phyloP scores from a whole-genome alignment of 202 grass and related monocot species.

The Thinopyrum obtusiflorum region DNA sequence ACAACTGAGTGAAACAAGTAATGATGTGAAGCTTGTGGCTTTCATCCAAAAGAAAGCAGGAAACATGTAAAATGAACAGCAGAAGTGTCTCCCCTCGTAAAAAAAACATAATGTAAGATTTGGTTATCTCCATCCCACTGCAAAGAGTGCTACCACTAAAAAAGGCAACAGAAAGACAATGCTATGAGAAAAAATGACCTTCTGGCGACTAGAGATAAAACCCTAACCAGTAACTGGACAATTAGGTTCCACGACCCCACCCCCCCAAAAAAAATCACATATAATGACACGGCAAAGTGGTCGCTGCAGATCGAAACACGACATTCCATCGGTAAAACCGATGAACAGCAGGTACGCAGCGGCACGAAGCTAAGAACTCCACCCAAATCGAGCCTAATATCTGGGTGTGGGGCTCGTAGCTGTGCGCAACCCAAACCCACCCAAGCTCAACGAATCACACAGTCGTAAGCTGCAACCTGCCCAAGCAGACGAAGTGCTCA shows the following conservation, averaged over 20 bases:
- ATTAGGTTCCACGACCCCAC: background rate
- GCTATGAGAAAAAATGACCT: background rate
- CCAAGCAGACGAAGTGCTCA: background rate
- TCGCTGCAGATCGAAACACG: background rate
- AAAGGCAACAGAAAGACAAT: background rate
- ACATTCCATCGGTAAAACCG: background rate
- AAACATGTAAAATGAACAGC: background rate
- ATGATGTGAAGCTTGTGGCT: background rate
- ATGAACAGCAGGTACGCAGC: background rate
- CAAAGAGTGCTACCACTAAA: background rate
- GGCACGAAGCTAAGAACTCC: background rate
- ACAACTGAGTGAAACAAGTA: background rate
- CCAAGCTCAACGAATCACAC: background rate
- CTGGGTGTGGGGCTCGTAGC: background rate
- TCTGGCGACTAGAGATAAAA: background rate
- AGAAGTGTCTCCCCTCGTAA: background rate
- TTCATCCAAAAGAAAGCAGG: conserved; percentile 4
- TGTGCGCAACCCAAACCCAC: background rate
- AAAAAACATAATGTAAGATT: background rate
- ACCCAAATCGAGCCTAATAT: background rate
- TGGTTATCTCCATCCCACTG: background rate
- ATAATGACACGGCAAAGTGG: background rate
- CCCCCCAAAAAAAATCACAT: background rate
- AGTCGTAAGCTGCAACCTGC: background rate
- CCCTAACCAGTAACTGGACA: background rate